These are phyloP conservation scores for Elaeis guineensis DNA, from an alignment of 176 grass and related monocot species.

Conservation along the genomic window DNA sequence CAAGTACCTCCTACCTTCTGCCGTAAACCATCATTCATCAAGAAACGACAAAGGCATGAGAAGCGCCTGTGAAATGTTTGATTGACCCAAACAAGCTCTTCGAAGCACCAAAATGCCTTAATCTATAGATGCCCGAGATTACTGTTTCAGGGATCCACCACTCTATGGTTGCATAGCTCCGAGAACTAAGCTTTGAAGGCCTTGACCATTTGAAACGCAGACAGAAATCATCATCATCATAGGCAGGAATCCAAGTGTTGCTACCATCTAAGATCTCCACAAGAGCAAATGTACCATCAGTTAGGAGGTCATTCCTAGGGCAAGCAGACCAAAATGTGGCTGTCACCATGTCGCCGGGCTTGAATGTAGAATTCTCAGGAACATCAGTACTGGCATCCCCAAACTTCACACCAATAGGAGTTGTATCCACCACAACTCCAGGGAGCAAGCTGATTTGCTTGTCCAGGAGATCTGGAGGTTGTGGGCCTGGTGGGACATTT, in stretches of 20 bases:
- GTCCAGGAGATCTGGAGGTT: conserved; percentile 72
- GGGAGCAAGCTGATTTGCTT: conserved; percentile 82
- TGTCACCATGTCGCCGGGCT: conserved; percentile 46
- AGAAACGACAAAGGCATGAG: conserved; percentile 54
- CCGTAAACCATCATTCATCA: too few species aligned
- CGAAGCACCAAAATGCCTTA: conserved; percentile 83
- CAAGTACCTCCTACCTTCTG: too few species aligned
- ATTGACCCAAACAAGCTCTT: conserved; percentile 65
- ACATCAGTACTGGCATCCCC: conserved; percentile 67
- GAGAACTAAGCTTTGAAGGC: conserved; percentile 52
- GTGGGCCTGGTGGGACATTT: conserved; percentile 32
- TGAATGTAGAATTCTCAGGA: conserved; percentile 58
- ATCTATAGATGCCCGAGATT: conserved; percentile 57
- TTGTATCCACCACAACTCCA: conserved; percentile 58
- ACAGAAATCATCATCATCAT: conserved; percentile 89
- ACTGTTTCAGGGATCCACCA: conserved; percentile 73
- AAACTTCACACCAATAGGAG: conserved; percentile 53
- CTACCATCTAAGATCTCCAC: conserved; percentile 54
- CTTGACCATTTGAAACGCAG: conserved; percentile 84
- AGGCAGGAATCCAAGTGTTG: conserved; percentile 50
- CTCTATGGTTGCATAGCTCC: conserved; percentile 62
- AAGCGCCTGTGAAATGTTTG: conserved; percentile 76
- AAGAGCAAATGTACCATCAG: conserved; percentile 59
- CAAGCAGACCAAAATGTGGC: conserved; percentile 91
- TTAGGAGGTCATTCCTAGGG: conserved; percentile 87